phyloP scores from a whole-genome alignment of 495 filamentous ascomycete species.

The Penicillium lagena region DNA sequence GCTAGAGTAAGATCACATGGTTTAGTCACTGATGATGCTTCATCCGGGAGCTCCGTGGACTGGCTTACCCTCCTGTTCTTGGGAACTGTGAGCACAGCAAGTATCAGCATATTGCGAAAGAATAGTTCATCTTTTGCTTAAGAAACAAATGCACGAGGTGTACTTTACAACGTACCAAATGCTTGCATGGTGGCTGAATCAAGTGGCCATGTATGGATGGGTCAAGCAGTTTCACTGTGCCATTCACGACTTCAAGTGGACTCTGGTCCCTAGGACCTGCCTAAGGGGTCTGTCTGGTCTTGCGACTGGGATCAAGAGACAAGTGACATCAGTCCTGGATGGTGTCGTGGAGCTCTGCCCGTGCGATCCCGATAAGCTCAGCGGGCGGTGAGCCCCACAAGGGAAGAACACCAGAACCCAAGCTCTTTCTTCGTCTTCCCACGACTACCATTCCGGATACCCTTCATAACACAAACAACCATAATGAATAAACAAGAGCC shows the following conservation, averaged over 20 bases:
- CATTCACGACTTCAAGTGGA: neutral
- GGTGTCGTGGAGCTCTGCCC: neutral
- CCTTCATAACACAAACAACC: neutral
- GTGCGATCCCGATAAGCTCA: neutral
- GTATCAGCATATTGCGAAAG: constrained; percentile 1
- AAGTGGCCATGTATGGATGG: neutral
- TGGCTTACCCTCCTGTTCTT: constrained; percentile 47
- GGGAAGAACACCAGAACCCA: too few species aligned
- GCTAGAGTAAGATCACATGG: constrained; percentile 39
- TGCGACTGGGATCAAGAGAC: neutral
- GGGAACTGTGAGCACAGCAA: constrained; percentile 32
- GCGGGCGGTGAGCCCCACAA: too few species aligned
- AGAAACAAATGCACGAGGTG: neutral
- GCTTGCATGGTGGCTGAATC: constrained; percentile 37
- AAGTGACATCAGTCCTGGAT: neutral
- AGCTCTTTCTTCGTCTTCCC: neutral
- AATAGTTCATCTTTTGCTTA: neutral
- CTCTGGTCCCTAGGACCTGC: constrained; percentile 5
- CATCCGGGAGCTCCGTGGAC: neutral
- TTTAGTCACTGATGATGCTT: constrained; percentile 3
- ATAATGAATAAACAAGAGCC: constrained; percentile 17
- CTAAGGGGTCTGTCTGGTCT: constrained; percentile 1
- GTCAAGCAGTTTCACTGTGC: neutral
- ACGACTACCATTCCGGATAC: neutral
- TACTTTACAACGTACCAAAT: constrained; percentile 35